Conservation (phyloP, 192 early-diverging fungal species). For the Obelidium mucronatum region DNA sequence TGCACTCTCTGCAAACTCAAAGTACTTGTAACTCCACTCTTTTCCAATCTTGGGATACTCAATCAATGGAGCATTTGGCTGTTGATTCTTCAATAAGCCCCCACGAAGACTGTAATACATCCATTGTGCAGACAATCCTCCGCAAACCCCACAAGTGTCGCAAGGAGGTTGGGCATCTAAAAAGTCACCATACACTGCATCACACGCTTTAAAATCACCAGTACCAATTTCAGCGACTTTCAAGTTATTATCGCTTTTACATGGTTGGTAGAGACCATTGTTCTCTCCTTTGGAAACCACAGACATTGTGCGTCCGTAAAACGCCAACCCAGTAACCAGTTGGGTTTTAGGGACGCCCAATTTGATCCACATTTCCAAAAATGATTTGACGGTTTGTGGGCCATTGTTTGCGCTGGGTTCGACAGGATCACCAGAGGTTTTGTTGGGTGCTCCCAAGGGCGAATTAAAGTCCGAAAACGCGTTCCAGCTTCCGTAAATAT, state of each 20-base stretch:
- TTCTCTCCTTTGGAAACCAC: not conserved
- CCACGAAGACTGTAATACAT: constrained; percentile 63
- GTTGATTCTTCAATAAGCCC: not conserved
- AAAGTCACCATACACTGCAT: not conserved
- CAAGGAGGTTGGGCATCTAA: not conserved
- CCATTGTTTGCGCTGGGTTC: not conserved
- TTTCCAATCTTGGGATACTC: constrained; percentile 31
- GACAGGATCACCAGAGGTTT: not conserved
- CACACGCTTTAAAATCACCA: not conserved
- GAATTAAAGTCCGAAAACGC: constrained; percentile 22
- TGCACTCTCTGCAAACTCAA: constrained; percentile 55
- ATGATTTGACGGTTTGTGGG: not conserved
- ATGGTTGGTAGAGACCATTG: constrained; percentile 19
- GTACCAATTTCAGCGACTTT: not conserved
- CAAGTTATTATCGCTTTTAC: not conserved
- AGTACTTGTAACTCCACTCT: constrained; percentile 65
- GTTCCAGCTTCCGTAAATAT: constrained; percentile 20
- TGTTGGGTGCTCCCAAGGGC: not conserved
- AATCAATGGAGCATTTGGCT: not conserved
- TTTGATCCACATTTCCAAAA: not conserved
- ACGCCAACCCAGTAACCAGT: constrained; percentile 24
- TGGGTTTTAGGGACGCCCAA: constrained; percentile 5
- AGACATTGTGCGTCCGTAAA: constrained; percentile 25
- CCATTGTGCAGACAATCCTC: constrained; percentile 54
- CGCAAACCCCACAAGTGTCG: constrained; percentile 10